Evolutionary conservation across 1,284 basidiomycete genomes (phyloP).

Genomic region (Marasmius tenuissimus): DNA sequence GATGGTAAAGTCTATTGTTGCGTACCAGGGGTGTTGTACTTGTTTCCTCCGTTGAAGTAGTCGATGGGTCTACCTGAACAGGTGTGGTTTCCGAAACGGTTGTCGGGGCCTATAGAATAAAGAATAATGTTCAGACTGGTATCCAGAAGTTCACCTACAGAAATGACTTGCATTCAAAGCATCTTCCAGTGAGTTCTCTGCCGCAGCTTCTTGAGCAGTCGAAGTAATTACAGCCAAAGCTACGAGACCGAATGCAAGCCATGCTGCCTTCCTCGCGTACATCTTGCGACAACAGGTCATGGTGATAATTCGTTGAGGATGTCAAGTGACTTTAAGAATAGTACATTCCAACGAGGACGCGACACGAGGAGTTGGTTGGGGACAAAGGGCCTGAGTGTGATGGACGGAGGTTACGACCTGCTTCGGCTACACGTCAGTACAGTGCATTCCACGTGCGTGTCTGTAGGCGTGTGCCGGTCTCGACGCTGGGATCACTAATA

Average conservation of each 20-base stretch:
- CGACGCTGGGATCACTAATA: background rate
- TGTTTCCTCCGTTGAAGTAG: background rate
- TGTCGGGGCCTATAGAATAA: background rate
- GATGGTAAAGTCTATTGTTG: background rate
- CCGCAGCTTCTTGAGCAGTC: conserved; percentile 31
- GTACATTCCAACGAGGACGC: background rate
- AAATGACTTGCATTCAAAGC: conserved; percentile 8
- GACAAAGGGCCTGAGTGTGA: no score
- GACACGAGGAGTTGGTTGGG: background rate
- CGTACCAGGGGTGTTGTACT: background rate
- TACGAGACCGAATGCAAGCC: conserved; percentile 58
- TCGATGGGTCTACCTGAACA: background rate
- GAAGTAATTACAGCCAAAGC: conserved; percentile 41
- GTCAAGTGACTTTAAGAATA: background rate
- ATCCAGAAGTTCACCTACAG: background rate
- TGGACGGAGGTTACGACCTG: no score
- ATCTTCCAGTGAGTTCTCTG: conserved; percentile 17
- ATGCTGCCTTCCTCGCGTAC: conserved; percentile 57
- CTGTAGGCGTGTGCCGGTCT: background rate
- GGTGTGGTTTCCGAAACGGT: background rate
- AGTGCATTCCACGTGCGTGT: background rate
- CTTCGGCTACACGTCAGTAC: conserved; percentile 12
- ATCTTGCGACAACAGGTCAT: conserved; percentile 20
- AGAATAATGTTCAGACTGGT: background rate
- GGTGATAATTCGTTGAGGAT: background rate